These are phyloP conservation scores for Heliamphora exappendiculata DNA, from an alignment of 148 eudicot species.

Conservation along the genomic window DNA sequence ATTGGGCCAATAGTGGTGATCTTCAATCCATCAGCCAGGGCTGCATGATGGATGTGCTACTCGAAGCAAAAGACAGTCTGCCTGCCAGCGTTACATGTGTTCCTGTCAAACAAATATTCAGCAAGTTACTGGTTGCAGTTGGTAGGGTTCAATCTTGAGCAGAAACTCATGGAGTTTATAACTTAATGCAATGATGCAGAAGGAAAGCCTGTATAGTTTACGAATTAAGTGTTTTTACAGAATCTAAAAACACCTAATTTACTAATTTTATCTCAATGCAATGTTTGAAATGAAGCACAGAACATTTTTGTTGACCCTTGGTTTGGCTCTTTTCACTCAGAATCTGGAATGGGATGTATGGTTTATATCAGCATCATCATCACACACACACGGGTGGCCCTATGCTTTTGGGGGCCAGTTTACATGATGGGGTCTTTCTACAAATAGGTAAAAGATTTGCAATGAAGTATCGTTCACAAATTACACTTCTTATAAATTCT, in stretches of 20 bases:
- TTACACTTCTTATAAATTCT: too few species aligned
- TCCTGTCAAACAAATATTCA: slow-evolving; percentile 25
- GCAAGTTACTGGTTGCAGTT: slow-evolving; percentile 17
- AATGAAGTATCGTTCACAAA: too few species aligned
- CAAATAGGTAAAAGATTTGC: too few species aligned
- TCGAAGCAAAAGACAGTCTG: background rate
- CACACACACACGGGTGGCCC: too few species aligned
- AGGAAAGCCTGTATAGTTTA: background rate
- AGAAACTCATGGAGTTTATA: background rate
- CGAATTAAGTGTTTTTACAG: background rate
- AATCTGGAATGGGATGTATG: too few species aligned
- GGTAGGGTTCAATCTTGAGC: slow-evolving; percentile 11
- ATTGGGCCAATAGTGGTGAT: background rate
- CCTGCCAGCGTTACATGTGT: slow-evolving; percentile 15
- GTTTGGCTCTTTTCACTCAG: too few species aligned
- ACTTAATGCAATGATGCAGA: background rate
- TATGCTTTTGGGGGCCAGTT: too few species aligned
- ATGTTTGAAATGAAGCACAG: background rate
- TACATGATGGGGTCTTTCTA: too few species aligned
- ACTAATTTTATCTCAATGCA: background rate
- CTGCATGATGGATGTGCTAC: background rate
- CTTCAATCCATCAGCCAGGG: background rate
- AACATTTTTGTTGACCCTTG: too few species aligned
- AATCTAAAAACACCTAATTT: background rate
- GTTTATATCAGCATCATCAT: too few species aligned